phyloP scores from a whole-genome alignment of 2,329 filamentous ascomycete species.

The Phyllosticta capitalensis region DNA sequence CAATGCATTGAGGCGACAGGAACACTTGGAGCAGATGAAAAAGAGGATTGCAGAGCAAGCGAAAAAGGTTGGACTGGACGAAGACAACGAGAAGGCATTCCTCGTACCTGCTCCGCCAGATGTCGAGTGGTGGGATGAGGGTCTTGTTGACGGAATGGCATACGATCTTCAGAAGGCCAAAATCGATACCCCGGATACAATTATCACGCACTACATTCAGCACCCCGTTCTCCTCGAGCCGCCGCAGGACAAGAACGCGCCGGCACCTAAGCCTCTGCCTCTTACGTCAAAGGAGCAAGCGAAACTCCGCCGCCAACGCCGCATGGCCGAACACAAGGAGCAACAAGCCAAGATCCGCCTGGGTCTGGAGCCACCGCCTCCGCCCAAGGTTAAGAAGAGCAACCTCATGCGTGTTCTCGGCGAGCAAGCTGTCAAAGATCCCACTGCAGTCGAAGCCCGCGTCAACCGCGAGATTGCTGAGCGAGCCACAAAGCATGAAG shows the following conservation, averaged over 20 bases:
- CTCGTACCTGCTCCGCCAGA: conserved; percentile 74
- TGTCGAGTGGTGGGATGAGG: conserved; percentile 98
- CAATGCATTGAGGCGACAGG: conserved; percentile 78
- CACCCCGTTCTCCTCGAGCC: conserved; percentile 87
- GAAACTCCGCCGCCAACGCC: conserved; percentile 78
- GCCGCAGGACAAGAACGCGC: conserved; percentile 75
- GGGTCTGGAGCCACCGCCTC: conserved; percentile 78
- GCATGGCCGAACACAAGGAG: conserved; percentile 90
- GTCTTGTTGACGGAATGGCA: conserved; percentile 61
- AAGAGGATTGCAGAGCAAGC: conserved; percentile 81
- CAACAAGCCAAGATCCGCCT: conserved; percentile 92
- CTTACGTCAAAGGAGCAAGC: conserved; percentile 85
- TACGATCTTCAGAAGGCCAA: conserved; percentile 65
- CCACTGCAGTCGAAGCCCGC: conserved; percentile 88
- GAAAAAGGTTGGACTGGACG: conserved; percentile 85
- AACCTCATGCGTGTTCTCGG: conserved; percentile 97
- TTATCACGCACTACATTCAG: conserved; percentile 85
- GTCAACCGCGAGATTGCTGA: conserved; percentile 91
- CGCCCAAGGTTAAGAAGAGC: conserved; percentile 92
- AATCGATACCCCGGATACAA: conserved; percentile 67
- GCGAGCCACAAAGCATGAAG: conserved; percentile 67
- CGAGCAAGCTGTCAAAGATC: conserved; percentile 87
- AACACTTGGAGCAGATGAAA: conserved; percentile 87
- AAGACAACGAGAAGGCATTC: conserved; percentile 87
- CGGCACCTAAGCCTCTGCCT: conserved; percentile 79